Conservation (phyloP, 441 rosid genomes). For the Dalechampia spathulata region DNA sequence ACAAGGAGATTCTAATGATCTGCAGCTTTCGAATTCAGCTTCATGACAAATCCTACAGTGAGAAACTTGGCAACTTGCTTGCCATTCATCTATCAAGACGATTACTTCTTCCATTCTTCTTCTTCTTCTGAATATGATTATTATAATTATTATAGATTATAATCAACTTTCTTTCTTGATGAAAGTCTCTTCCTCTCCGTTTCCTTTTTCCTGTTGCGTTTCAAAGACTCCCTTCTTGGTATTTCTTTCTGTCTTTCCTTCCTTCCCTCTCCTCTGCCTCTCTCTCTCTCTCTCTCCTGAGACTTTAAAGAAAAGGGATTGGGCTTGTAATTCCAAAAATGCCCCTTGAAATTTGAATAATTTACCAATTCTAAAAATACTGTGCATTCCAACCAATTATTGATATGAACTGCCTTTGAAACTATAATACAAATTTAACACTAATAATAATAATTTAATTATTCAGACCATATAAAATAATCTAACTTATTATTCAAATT, state of each 20-base stretch:
- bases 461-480: too few species aligned
- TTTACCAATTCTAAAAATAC: too few species aligned
- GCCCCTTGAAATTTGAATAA: constrained; percentile 15
- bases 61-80: constrained; percentile 21
- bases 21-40: constrained; percentile 59
- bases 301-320: constrained; percentile 14
- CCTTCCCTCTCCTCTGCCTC: background rate
- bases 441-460: too few species aligned
- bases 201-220: background rate
- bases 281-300: background rate
- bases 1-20: constrained; percentile 82
- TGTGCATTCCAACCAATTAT: too few species aligned
- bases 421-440: too few species aligned
- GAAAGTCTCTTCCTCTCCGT: background rate
- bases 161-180: background rate
- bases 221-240: too few species aligned
- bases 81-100: constrained; percentile 41
- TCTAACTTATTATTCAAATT: too few species aligned
- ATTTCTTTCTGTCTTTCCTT: background rate
- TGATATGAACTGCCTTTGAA: too few species aligned
- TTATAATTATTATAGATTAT: too few species aligned
- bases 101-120: constrained; percentile 48
- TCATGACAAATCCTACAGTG: constrained; percentile 92
- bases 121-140: background rate
- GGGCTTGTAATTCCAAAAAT: constrained; percentile 21